Evolutionary conservation across 495 filamentous ascomycete species (phyloP), one percentile per base, ranked within the genome.

Genomic region (Penicillium verhagenii): DNA sequence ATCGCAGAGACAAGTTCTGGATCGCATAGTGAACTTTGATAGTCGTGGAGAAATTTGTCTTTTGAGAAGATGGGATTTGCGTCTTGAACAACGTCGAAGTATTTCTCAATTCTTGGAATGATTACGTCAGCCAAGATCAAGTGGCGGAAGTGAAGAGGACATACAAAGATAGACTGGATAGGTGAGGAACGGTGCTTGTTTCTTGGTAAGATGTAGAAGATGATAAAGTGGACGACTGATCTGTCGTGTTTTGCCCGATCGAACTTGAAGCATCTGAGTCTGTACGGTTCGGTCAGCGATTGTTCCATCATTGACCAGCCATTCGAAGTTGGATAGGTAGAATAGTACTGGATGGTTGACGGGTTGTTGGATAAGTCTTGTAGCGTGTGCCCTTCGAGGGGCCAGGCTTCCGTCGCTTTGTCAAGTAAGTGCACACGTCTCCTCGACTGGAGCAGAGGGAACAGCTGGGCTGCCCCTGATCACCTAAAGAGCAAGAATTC

Each of bases 51-150:
- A 52, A 71, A 69, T 11, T 43, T 46, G 13, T 46, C 45, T 24
- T 52, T 64, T 2, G 61, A 64, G 39, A 69, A 64, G 24, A 71
- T 50, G 14, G 68, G 66, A 52, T 64, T 65, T 10, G 64, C 60
- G 53, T 67, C 44, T 25, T 65, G 64, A 33, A 63, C 47, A 24
- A 69, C 56, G 18, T 62, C 59, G 29, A 71, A 65, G 26, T 29
- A 52, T n/a, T 18, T 28, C 24, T 43, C 49, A 18, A 52, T 38
- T 9, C 49, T 52, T 6, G 10, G 14, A 13, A 28, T 35, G 33
- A 35, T 11, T 10, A 13, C 16, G 14, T 14, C 16, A n/a, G 14
- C 13, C 16, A 5, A 14, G 6, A n/a, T 16, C 14, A 16, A n/a
- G 33, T 14, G 2, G 1, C 6, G 1, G 14, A 16, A 14, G 33